These are phyloP conservation scores for Phaeodactylum tricornutum DNA, from an alignment of 108 stramenopile genomes.

Conservation along the genomic window DNA sequence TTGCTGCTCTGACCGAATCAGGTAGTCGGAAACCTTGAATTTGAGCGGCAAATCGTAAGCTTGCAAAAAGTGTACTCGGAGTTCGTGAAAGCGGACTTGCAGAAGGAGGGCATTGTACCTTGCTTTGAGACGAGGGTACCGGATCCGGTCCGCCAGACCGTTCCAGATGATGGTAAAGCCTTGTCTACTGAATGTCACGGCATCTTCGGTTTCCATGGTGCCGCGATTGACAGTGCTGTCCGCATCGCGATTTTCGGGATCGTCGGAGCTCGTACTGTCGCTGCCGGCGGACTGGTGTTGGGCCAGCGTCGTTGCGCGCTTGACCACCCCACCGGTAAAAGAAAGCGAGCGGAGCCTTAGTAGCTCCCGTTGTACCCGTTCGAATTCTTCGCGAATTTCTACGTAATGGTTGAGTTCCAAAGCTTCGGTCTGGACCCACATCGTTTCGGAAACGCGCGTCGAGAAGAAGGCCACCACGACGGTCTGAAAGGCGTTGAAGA, in stretches of 20 bases:
- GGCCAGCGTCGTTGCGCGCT: not conserved
- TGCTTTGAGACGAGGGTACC: slow-evolving; percentile 19
- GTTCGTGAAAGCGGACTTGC: slow-evolving; percentile 76
- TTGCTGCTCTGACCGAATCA: slow-evolving; percentile 46
- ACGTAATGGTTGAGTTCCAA: slow-evolving; percentile 83
- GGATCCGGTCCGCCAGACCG: not conserved
- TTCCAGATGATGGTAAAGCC: not conserved
- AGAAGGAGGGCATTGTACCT: slow-evolving; percentile 47
- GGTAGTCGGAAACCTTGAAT: slow-evolving; percentile 71
- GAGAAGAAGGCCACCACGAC: slow-evolving; percentile 42
- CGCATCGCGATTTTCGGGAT: not conserved
- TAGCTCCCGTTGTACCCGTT: slow-evolving; percentile 28
- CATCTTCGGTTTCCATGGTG: not conserved
- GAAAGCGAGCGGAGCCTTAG: not conserved
- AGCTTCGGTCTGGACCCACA: slow-evolving; percentile 75
- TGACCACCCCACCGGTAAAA: not conserved
- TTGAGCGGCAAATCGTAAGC: slow-evolving; percentile 56
- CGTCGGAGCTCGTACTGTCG: not conserved
- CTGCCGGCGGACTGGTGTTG: not conserved
- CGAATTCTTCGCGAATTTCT: slow-evolving; percentile 81
- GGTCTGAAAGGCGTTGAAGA: slow-evolving; percentile 78
- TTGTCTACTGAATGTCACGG: too few relatives aligned
- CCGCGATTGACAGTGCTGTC: not conserved
- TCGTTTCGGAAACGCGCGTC: slow-evolving; percentile 30
- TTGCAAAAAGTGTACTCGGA: slow-evolving; percentile 73